Evolutionary conservation across 2,329 filamentous ascomycete genomes (phyloP).

Genomic region (Monosporascus sp.): DNA sequence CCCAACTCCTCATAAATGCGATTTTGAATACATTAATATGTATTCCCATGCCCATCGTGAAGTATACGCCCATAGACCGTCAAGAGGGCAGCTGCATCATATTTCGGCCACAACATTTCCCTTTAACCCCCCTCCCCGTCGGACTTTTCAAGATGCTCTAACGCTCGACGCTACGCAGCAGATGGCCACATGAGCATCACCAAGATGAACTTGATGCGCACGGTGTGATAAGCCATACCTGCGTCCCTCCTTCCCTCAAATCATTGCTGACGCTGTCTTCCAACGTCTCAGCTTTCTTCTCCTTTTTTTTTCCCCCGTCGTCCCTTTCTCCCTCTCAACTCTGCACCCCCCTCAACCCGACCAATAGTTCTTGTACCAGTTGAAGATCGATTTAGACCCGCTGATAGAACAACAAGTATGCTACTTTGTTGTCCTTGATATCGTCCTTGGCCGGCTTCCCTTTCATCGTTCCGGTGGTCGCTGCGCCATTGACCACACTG

Average conservation of each 20-base stretch:
- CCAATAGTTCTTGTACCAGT: neutral
- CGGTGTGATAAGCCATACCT: neutral
- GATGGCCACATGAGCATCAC: neutral
- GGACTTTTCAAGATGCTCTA: neutral
- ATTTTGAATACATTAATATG: neutral
- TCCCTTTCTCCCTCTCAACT: neutral
- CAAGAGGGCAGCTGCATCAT: neutral
- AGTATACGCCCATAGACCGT: neutral
- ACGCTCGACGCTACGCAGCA: neutral
- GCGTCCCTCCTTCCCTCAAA: neutral
- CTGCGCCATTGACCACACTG: conserved; percentile 59
- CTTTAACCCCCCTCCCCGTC: neutral
- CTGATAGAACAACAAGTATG: conserved; percentile 95
- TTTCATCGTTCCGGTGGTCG: conserved; percentile 51
- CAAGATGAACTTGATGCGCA: neutral
- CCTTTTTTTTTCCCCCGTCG: conserved; percentile 1
- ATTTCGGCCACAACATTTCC: neutral
- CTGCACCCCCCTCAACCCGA: no score
- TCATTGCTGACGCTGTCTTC: neutral
- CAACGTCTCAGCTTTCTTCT: neutral
- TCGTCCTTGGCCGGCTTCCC: conserved; percentile 54
- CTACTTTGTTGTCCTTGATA: conserved; percentile 91
- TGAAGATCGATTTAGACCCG: conserved; percentile 43
- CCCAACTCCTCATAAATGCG: neutral
- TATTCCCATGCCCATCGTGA: neutral